Base-by-base conservation (phyloP, 2,329 filamentous ascomycete species). In the Colletotrichum salicis region DNA sequence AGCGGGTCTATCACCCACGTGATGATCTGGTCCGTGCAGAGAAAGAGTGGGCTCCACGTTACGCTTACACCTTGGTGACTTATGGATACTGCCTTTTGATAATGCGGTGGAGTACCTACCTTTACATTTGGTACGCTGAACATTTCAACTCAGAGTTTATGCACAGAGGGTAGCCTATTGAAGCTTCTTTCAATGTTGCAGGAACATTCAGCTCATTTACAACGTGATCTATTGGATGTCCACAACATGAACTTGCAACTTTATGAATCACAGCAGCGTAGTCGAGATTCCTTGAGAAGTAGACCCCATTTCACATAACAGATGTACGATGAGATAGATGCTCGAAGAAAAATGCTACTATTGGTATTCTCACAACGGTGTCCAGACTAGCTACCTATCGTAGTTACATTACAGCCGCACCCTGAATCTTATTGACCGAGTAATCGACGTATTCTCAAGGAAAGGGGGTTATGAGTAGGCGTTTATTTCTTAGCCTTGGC, bases 401-500 rank as follows among this genome's bases (percentile, higher is more conserved):
- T 64, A 63, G 64, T 52, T 70, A 64, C 59, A 72, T 72, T 70
- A 72, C 65, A 72, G 55, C 55, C 70, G 67, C 57, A 45, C 29
- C 54, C 56, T 51, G 29, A 60, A 41, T 56, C 55, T 33, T 48
- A 61, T 56, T 31, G 27, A 29, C 56, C 22, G 15, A 41, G 48
- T 41, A 51, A 35, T 60, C 29, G 48, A 64, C 65, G 35, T 70
- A 19, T 60, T 55, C 29, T 64, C 48, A 70, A 72, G 24, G 54
- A 64, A 64, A 68, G n/a, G 29, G 54, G 12, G 5, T 37, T 41
- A 24, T 61, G 31, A 60, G 55, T 13, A 72, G 67, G 56, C 65
- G 33, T 58, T 71, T 76, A 80, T 74, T 82, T 81, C 86, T 95
- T 96, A 76, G 96, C 89, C 85, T 93, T 92, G 79, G 96, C 96